Base-by-base conservation (phyloP, 495 filamentous ascomycete species). In the Aspergillus egyptiacus region DNA sequence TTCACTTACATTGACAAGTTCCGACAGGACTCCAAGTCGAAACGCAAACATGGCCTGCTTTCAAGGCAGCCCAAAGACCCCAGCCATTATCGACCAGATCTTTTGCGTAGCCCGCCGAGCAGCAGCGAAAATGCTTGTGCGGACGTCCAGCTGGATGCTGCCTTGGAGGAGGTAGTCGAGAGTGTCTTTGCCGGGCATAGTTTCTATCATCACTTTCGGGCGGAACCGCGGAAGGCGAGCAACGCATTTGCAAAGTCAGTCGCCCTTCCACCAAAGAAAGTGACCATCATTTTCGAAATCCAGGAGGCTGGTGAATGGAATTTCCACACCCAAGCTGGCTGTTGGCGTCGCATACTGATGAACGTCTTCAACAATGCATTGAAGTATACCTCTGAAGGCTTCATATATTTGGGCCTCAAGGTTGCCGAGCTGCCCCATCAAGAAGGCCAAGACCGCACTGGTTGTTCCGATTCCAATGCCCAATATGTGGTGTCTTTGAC, bases 81-180 rank as follows among this genome's bases (percentile, higher is more conserved):
- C 20, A 11, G 25, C 19, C 19, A 32, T 10, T 15, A 6, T 1
- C 41, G 13, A 22, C 24, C 13, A 5, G 27, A 6, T 17, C 35
- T 15, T 5, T 25, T 48, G 15, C 32, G 36, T 10, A 37, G 17
- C 15, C 20, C 11, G 10, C 33, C 17, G 20, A 17, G 33, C 11
- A 41, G 36, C 6, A 34, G 28, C 7, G 39, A 48, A 14, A 44
- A 41, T 18, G 9, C 20, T 27, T 28, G 1, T 14, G 25, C 53
- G 2, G 40, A 57, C 35, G 54, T 65, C 2, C 14, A 74, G 27
- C 57, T 84, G 31, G 74, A 74, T 38, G 40, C 65, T 0, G 63
- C 83, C 0, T 51, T 77, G 0, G 80, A 83, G 53, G 81, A 84
- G 45, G 79, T 82, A 3, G 60, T 74, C 6, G 81, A 83, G 27